Percentiles rank a stretch among this genome's conserved stretches.
phyloP scores from a whole-genome alignment of 163 green algal genomes.

The Volvox carteri region DNA sequence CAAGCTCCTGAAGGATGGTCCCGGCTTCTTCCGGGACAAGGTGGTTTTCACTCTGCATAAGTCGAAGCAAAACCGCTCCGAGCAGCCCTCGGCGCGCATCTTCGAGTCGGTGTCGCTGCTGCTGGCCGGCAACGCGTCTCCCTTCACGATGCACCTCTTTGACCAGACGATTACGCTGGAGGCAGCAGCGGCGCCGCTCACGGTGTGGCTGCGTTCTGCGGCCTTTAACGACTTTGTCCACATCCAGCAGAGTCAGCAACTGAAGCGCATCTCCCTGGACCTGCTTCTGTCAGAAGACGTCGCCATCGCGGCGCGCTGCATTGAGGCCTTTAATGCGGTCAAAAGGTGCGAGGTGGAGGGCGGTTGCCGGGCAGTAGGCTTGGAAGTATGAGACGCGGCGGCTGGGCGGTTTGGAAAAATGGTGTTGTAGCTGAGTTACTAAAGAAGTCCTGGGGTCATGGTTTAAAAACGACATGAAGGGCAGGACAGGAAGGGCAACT shows the following conservation, averaged over 20 bases:
- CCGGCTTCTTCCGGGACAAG: conserved; percentile 58
- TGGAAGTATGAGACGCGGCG: too few relatives aligned
- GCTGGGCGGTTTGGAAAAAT: too few relatives aligned
- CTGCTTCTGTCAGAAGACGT: conserved; percentile 69
- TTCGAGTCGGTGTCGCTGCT: conserved; percentile 60
- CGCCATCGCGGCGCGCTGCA: conserved; percentile 72
- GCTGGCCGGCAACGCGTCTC: conserved; percentile 66
- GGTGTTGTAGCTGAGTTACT: too few relatives aligned
- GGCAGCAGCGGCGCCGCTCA: conserved; percentile 50
- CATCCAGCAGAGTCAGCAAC: conserved; percentile 62
- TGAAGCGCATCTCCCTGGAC: conserved; percentile 56
- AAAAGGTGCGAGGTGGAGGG: conserved; percentile 59
- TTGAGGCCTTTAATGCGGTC: conserved; percentile 79
- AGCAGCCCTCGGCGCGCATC: conserved; percentile 66
- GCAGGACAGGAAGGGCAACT: too few relatives aligned
- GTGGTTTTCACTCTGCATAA: conserved; percentile 70
- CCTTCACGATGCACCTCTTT: conserved; percentile 62
- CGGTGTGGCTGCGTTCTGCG: conserved; percentile 62
- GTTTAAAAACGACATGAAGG: too few relatives aligned
- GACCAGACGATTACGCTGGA: conserved; percentile 66
- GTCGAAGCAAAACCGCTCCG: conserved; percentile 61
- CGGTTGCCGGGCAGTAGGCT: too few relatives aligned
- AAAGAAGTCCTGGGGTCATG: too few relatives aligned
- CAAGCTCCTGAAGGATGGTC: conserved; percentile 68
- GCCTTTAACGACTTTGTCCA: conserved; percentile 65